Base-by-base conservation (phyloP, 352 stramenopile species). In the Globisporangium yorkense region DNA sequence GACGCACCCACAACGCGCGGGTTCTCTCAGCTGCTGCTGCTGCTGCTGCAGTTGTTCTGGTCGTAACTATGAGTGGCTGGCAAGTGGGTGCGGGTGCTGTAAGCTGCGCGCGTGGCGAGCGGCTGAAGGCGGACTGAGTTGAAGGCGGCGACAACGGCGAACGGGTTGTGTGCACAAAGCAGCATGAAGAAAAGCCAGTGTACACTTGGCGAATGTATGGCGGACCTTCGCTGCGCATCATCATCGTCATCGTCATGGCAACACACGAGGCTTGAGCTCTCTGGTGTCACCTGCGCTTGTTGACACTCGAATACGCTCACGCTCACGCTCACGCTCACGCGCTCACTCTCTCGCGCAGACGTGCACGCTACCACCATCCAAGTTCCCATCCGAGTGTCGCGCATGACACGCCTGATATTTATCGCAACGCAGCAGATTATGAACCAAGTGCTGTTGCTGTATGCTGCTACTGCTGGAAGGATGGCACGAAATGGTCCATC, bases 101-200 rank as follows among this genome's bases (percentile, higher is more conserved):
- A 6, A 12, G 5, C 21, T 18, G 16, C 33, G 40, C 21, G 52
- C 24, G 35, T 18, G 8, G 37, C 43, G 21, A 33, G 27, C 15
- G 12, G 18, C 7, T 37, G 12, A 29, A 31, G 24, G 40, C 52
- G n/a, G 35, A 45, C 40, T 45, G 52, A 40, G 16, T 45, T 52
- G 49, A 57, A 41, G 21, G 13, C 16, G 12, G 31, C 20, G 31
- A n/a, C 24, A 27, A 27, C 5, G 40, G 40, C 40, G 40, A 7
- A 0, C 16, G 9, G 20, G 35, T 46, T 35, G 31, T 40, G 43
- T 10, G 12, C 37, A 15, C 21, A 29, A 16, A 20, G 41, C 12
- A 45, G 41, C 20, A 18, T 15, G 8, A 47, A 48, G 43, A 48
- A 48, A 48, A 48, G 43, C 43, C 43, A 48, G 43, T 48, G 43